Base-by-base conservation (phyloP, 768 basidiomycete species). In the Strobilomyces confusus region DNA sequence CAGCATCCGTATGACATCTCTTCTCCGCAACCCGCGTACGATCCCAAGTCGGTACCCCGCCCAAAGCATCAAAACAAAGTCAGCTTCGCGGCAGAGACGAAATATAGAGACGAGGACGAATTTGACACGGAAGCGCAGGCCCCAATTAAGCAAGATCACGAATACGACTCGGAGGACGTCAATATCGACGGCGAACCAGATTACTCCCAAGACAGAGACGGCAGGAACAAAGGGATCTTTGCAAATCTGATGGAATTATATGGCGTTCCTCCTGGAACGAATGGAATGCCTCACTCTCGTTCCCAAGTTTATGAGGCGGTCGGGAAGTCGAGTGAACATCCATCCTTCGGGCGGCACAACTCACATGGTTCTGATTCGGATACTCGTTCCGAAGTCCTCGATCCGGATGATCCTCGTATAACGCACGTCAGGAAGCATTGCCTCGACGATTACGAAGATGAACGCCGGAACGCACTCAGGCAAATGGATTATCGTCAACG, bases 341-440 rank as follows among this genome's bases (percentile, higher is more conserved):
- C 56, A 33, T 44, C 52, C n/a, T 37, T 59, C 9, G 29, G 69
- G 25, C 74, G 80, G 30, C 56, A 55, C 23, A 72, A 78, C 55
- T 81, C 84, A 1, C 72, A 71, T 56, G 68, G 67, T 33, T 83
- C 80, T 23, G 58, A 60, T 41, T 68, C 66, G 14, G 66, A 66
- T 25, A 66, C 71, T 45, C 67, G 74, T 44, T 81, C 80, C 19
- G 80, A 84, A 15, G 51, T 79, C 9, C 68, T 86, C 36, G 89
- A 92, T 63, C 77, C 81, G 17, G 86, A 91, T 58, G 88, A 91
- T 67, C 87, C 87, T 46, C 75, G 78, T 40, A 72, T 89, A 22
- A 88, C 84, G 41, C 85, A 84, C 6, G 67, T 78, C 29, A 74
- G 68, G 58, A 75, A 74, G 48, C 71, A 72, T 54, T 73, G 75